Percentiles rank a stretch among this genome's conserved stretches.
These are phyloP conservation scores for Lotus japonicus DNA, from an alignment of 306 rosid species.

Conservation along the genomic window DNA sequence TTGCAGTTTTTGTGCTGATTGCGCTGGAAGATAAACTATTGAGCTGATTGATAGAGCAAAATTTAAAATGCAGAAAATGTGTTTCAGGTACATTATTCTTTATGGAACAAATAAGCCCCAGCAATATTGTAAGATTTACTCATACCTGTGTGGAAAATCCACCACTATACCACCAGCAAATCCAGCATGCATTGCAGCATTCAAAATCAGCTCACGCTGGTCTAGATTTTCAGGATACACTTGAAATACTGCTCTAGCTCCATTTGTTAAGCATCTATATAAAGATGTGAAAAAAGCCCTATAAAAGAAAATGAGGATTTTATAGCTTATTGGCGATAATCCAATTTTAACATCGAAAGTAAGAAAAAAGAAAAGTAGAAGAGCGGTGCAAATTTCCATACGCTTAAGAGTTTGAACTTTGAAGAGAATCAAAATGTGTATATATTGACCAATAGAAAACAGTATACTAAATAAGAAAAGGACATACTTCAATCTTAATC, in stretches of 20 bases:
- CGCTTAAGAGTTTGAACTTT: too few relatives aligned
- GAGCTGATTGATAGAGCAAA: background rate
- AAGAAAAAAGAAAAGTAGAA: too few relatives aligned
- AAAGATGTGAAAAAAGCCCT: constrained; percentile 91
- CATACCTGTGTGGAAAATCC: constrained; percentile 81
- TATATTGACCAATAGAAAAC: background rate
- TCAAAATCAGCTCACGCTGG: constrained; percentile 59
- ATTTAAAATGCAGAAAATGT: background rate
- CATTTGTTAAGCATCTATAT: constrained; percentile 68
- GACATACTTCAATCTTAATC: constrained; percentile 80
- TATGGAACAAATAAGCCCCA: background rate
- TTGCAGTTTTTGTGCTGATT: too few relatives aligned
- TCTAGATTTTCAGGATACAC: constrained; percentile 60
- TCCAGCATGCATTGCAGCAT: constrained; percentile 70
- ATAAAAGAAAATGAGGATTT: background rate
- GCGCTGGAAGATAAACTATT: background rate
- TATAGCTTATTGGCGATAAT: background rate
- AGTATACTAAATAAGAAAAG: background rate
- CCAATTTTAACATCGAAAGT: too few relatives aligned
- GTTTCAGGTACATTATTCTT: background rate
- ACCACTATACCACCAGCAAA: constrained; percentile 67
- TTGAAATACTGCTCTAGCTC: constrained; percentile 87
- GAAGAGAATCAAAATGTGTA: background rate
- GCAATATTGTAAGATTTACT: background rate
- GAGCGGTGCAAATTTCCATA: too few relatives aligned